Evolutionary conservation across 805 yeast species (phyloP).

Genomic region (Candida verbasci): DNA sequence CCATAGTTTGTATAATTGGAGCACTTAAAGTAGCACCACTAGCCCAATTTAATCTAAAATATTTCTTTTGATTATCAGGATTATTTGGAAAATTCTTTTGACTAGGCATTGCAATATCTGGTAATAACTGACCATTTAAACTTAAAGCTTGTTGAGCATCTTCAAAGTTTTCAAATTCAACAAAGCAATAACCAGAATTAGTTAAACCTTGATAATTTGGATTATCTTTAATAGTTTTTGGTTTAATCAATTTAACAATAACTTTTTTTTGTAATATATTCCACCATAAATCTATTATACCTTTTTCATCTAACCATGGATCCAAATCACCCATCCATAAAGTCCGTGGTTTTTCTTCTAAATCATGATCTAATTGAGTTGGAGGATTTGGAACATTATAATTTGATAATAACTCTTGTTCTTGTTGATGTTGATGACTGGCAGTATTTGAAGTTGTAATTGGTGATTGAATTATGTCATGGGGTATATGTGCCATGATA

Average conservation of each 20-base stretch:
- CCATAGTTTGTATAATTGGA: constrained; percentile 70
- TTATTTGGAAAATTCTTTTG: constrained; percentile 36
- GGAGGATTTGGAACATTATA: constrained; percentile 42
- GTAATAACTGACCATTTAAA: constrained; percentile 61
- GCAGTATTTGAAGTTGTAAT: constrained; percentile 26
- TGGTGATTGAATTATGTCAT: constrained; percentile 2
- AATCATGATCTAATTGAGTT: constrained; percentile 26
- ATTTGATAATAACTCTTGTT: constrained; percentile 36
- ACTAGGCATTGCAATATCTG: constrained; percentile 49
- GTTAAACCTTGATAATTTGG: constrained; percentile 20
- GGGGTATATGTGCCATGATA: constrained; percentile 3
- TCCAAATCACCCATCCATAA: constrained; percentile 89
- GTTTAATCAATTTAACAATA: constrained; percentile 62
- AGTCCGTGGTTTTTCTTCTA: constrained; percentile 55
- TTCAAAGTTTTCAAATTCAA: constrained; percentile 64
- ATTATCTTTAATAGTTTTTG: constrained; percentile 23
- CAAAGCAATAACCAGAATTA: constrained; percentile 68
- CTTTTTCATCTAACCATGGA: constrained; percentile 70
- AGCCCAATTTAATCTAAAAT: constrained; percentile 79
- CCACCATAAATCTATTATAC: constrained; percentile 55
- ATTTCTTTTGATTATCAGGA: constrained; percentile 50
- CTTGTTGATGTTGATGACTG: constrained; percentile 40
- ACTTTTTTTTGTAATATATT: constrained; percentile 51
- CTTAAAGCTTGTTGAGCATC: constrained; percentile 68
- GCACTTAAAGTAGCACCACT: constrained; percentile 70